Conservation (phyloP, 1,284 basidiomycete species). For the Sanghuangporus sanghuang region DNA sequence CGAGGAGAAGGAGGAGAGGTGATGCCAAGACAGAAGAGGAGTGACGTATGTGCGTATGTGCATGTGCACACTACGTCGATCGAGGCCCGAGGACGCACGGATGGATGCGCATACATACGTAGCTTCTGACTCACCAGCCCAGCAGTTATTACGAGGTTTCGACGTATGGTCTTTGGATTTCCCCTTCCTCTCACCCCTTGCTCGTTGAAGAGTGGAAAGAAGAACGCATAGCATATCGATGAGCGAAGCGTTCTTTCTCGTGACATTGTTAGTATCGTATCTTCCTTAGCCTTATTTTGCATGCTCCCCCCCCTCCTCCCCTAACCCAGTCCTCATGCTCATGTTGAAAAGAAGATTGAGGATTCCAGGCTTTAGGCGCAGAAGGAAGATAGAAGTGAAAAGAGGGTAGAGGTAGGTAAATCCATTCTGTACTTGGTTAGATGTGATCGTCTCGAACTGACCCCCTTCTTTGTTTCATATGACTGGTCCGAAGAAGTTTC, state of each 20-base stretch:
- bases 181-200: not conserved
- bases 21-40: no score
- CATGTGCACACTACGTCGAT: no score
- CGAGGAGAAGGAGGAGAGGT: no score
- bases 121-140: no score
- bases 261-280: no score
- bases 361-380: not conserved
- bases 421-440: not conserved
- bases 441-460: not conserved
- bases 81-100: no score
- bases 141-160: no score
- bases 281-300: not conserved
- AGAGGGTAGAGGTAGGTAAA: not conserved
- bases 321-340: not conserved
- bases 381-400: not conserved
- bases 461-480: not conserved
- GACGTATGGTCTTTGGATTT: not conserved
- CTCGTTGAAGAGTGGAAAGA: no score
- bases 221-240: no score
- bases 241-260: not conserved
- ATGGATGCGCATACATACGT: no score
- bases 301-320: no score
- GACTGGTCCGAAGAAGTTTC: not conserved
- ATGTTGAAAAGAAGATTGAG: not conserved
- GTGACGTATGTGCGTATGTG: no score